Percentiles rank a stretch among this genome's conserved stretches.
Conservation (phyloP, 2,329 filamentous ascomycete genomes). For the Gaeumannomyces tritici region DNA sequence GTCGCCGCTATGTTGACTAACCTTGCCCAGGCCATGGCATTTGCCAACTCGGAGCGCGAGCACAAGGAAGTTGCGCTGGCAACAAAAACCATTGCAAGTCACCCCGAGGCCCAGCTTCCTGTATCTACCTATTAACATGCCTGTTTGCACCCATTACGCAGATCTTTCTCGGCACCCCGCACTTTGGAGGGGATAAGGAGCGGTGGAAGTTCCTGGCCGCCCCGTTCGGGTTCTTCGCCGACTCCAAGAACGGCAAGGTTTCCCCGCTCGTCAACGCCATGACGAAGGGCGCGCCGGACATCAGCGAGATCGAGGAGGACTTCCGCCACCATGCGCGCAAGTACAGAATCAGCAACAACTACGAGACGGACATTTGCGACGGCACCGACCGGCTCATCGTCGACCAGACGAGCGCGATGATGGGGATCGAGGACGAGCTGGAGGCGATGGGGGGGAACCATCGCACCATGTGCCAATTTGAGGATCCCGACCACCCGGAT, state of each 20-base stretch:
- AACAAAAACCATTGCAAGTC: slow-evolving; percentile 4
- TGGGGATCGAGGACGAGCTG: no score
- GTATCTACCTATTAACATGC: not conserved
- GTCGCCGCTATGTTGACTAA: no score
- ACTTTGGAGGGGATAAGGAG: not conserved
- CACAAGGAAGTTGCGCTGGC: not conserved
- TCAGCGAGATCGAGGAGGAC: slow-evolving; percentile 4
- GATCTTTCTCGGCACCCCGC: slow-evolving; percentile 8
- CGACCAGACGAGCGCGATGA: no score
- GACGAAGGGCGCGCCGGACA: not conserved
- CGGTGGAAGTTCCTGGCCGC: slow-evolving; percentile 5
- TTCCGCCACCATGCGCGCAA: slow-evolving; percentile 2
- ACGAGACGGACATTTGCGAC: not conserved
- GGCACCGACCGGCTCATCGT: no score
- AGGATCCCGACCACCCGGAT: no score
- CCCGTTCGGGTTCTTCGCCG: not conserved
- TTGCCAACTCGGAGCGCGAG: not conserved
- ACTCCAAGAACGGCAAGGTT: not conserved
- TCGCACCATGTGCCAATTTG: no score
- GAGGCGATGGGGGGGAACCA: no score
- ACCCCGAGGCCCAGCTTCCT: not conserved
- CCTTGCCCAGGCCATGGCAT: no score
- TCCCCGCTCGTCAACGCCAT: slow-evolving; percentile 3
- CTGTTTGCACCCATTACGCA: not conserved
- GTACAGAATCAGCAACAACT: slow-evolving; percentile 3